Base-by-base conservation (phyloP, 2,329 filamentous ascomycete genomes). In the Gremmenia infestans region DNA sequence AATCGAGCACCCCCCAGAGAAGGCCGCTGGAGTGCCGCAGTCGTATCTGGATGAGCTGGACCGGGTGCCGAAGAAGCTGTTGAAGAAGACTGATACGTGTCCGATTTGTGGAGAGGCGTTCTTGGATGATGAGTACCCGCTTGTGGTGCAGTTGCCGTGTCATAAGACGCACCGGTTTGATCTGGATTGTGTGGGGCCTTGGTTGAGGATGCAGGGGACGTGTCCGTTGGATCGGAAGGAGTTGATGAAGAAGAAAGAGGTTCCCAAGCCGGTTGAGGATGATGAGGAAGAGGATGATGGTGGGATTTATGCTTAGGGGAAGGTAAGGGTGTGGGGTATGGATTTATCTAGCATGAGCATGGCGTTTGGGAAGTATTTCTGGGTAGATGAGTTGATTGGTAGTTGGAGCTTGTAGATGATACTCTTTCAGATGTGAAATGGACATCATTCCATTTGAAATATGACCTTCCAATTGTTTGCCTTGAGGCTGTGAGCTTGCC, bases 151-250 rank as follows among this genome's bases (percentile, higher is more conserved):
- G 73, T 74, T 87, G 65, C 83, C 83, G 42, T 87, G 84, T 67
- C 74, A 82, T 63, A 75, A 74, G 35, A 72, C 69, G 42, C 84
- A 87, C 68, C 72, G 72, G 50, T 87, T 85, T 66, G 84, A 87
- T 64, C 70, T 87, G n/a, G 84, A 87, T 72, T 87, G 84, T 64
- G 82, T 87, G 2, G 80, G 78, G 3, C 83, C 84, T 6, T 87
- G 84, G 84, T 68, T 87, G 67, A 73, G 78, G 68, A 78, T 81
- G 64, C 84, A 86, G 70, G 45, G 45, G 9, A 48, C 45, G 22
- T 87, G 83, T 67, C 83, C 83, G 40, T 74, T 86, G 72, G 86
- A 83, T 68, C 73, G 84, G 57, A 77, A 80, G 67, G 81, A 84
- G 65, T 71, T 87, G 71, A 77, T 74, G 35, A 78, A 79, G 74